phyloP scores from a whole-genome alignment of 768 basidiomycete genomes.

The Boletellus sp. region DNA sequence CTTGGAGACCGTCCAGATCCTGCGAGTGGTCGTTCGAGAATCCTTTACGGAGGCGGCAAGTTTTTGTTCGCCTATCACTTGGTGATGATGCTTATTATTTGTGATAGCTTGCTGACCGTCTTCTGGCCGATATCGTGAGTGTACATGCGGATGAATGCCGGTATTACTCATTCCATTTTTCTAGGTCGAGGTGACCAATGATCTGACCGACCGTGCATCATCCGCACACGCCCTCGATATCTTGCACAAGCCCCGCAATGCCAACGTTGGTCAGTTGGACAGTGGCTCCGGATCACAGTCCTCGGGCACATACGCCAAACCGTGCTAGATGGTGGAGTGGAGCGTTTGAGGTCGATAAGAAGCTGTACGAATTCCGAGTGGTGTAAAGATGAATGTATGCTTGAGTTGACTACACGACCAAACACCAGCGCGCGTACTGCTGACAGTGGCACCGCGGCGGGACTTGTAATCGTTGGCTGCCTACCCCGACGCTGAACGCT shows the following conservation, averaged over 20 bases:
- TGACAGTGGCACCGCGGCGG: neutral
- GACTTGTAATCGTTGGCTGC: no score
- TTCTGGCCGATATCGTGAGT: conserved; percentile 67
- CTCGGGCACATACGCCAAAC: conserved; percentile 65
- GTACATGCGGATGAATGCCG: neutral
- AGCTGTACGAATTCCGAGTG: neutral
- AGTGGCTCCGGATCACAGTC: conserved; percentile 43
- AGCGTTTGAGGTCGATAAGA: no score
- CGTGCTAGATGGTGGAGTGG: conserved; percentile 48
- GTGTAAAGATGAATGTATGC: neutral
- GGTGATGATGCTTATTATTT: conserved; percentile 24
- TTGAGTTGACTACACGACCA: neutral
- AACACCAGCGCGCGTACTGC: neutral
- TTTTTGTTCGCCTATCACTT: conserved; percentile 22
- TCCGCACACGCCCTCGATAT: conserved; percentile 50
- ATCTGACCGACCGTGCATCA: conserved; percentile 45
- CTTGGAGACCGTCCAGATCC: conserved; percentile 49
- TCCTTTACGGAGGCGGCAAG: conserved; percentile 47
- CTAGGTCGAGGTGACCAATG: conserved; percentile 64
- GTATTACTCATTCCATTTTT: neutral
- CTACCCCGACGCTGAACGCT: neutral
- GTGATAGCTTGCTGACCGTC: conserved; percentile 54
- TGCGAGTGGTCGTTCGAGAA: conserved; percentile 62
- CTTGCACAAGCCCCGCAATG: conserved; percentile 31
- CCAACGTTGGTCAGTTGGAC: conserved; percentile 44